These are phyloP conservation scores for Aegle marmelos DNA, from an alignment of 345 rosid species.

Conservation along the genomic window DNA sequence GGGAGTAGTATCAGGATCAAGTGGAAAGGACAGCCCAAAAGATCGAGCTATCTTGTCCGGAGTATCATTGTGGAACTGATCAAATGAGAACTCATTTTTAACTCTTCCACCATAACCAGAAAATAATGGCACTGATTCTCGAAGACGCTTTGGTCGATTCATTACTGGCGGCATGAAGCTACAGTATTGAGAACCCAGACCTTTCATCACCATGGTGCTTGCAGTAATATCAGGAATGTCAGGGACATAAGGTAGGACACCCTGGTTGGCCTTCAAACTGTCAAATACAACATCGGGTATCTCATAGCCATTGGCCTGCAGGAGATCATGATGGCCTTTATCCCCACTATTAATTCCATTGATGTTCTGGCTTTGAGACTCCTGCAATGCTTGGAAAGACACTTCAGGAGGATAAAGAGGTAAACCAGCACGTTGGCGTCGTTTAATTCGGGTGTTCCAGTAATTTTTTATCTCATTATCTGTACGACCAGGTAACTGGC, in stretches of 20 bases:
- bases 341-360: slow-evolving; percentile 31
- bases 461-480: slow-evolving; percentile 99
- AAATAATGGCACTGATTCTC: slow-evolving; percentile 47
- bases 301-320: slow-evolving; percentile 52
- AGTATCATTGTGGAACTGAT: slow-evolving; percentile 44
- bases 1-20: slow-evolving; percentile 49
- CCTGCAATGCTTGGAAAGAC: slow-evolving; percentile 57
- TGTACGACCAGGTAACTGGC: slow-evolving; percentile 94
- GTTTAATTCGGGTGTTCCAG: slow-evolving; percentile 95
- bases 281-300: slow-evolving; percentile 69
- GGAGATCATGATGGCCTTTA: slow-evolving; percentile 53
- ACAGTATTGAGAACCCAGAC: slow-evolving; percentile 50
- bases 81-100: slow-evolving; percentile 49
- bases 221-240: slow-evolving; percentile 57
- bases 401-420: slow-evolving; percentile 93
- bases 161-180: slow-evolving; percentile 49
- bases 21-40: slow-evolving; percentile 46
- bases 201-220: slow-evolving; percentile 60
- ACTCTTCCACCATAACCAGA: slow-evolving; percentile 40
- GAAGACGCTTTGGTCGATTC: slow-evolving; percentile 58
- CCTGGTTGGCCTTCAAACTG: slow-evolving; percentile 50
- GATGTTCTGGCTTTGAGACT: slow-evolving; percentile 43
- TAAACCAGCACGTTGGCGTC: slow-evolving; percentile 92
- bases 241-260: slow-evolving; percentile 54
- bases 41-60: slow-evolving; percentile 41